Evolutionary conservation across 768 basidiomycete species (phyloP).

Genomic region (Collybiopsis luxurians): DNA sequence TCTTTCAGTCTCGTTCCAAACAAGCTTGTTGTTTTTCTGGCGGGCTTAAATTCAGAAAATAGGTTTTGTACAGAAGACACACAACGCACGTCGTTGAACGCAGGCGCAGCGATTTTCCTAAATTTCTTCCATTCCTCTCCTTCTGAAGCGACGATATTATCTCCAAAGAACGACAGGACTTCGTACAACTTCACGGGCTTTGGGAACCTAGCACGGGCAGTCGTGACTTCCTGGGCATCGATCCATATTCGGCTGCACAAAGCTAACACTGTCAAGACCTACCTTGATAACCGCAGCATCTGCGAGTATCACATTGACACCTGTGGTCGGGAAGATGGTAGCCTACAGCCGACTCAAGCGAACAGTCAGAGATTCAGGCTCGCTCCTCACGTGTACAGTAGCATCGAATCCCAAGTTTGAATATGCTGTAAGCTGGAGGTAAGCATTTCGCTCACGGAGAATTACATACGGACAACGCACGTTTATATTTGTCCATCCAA

Average conservation of each 20-base stretch:
- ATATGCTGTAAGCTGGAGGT: not conserved
- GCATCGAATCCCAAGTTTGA: not conserved
- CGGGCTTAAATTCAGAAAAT: not conserved
- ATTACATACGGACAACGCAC: not conserved
- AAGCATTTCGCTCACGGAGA: not conserved
- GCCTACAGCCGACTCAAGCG: not conserved
- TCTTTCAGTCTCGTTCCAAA: constrained; percentile 45
- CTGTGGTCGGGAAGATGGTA: not conserved
- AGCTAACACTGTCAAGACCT: not conserved
- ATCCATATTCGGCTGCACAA: too few species aligned
- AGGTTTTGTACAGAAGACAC: not conserved
- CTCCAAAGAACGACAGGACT: constrained; percentile 48
- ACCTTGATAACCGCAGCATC: constrained; percentile 14
- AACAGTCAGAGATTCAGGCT: too few species aligned
- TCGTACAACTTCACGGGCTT: constrained; percentile 51
- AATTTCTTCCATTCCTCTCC: constrained; percentile 66
- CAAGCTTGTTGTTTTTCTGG: constrained; percentile 44
- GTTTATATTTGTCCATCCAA: not conserved
- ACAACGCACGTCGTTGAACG: constrained; percentile 54
- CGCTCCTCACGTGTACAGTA: not conserved
- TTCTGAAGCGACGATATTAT: constrained; percentile 64
- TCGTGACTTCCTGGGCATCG: constrained; percentile 46
- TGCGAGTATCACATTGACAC: not conserved
- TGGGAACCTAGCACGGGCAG: constrained; percentile 49
- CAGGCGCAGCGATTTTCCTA: constrained; percentile 59